Evolutionary conservation across 2,329 filamentous ascomycete species (phyloP).

Genomic region (Cryoendolithus antarcticus): DNA sequence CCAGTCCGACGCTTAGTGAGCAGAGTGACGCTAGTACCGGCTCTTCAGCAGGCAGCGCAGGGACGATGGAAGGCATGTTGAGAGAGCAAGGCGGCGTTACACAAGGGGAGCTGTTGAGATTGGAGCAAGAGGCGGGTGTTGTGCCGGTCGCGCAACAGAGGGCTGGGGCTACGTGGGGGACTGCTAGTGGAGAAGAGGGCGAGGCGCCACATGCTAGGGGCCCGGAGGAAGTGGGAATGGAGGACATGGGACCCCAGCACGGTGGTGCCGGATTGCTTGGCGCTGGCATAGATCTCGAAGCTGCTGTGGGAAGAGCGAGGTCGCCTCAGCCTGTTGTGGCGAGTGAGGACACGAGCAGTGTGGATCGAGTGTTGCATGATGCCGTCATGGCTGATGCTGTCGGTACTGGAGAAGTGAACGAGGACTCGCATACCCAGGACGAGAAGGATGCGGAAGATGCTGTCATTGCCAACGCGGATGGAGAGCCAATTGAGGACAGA

Average conservation of each 20-base stretch:
- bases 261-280: conserved; percentile 14
- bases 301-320: conserved; percentile 25
- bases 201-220: conserved; percentile 61
- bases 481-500: not conserved
- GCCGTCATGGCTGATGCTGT: conserved; percentile 14
- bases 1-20: conserved; percentile 18
- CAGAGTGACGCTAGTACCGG: conserved; percentile 24
- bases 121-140: conserved; percentile 72
- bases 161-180: not conserved
- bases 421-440: conserved; percentile 10
- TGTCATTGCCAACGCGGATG: conserved; percentile 14
- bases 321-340: conserved; percentile 12
- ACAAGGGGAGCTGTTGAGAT: conserved; percentile 70
- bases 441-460: conserved; percentile 18
- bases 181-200: conserved; percentile 12
- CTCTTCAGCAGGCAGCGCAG: conserved; percentile 21
- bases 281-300: conserved; percentile 26
- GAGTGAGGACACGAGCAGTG: not conserved
- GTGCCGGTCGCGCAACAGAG: conserved; percentile 50
- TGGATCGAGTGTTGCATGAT: conserved; percentile 7
- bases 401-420: conserved; percentile 2
- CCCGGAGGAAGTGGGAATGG: conserved; percentile 70
- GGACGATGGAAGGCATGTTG: conserved; percentile 17
- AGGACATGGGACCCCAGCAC: conserved; percentile 70
- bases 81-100: conserved; percentile 48